Conservation (phyloP, 228 moss, liverwort and hornwort genomes). For the Sphagnum magellanicum region DNA sequence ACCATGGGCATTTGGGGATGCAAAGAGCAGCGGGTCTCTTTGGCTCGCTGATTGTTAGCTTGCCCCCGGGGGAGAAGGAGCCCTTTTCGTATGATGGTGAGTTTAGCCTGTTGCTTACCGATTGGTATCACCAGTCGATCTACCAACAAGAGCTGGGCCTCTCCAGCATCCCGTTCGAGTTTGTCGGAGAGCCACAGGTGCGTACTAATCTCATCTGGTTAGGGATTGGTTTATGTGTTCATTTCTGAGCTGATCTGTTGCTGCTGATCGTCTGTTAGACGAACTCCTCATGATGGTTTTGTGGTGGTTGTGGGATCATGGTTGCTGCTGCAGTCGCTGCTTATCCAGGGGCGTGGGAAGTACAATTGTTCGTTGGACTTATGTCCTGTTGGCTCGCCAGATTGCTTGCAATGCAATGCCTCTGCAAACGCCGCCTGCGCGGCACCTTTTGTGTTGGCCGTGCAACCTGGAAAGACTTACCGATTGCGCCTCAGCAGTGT, state of each 20-base stretch:
- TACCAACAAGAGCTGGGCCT: constrained; percentile 41
- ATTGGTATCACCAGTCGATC: constrained; percentile 36
- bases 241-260: no score
- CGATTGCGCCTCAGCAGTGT: constrained; percentile 69
- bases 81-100: constrained; percentile 48
- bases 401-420: constrained; percentile 36
- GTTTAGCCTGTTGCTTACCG: constrained; percentile 29
- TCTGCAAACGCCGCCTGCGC: constrained; percentile 11
- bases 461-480: constrained; percentile 55
- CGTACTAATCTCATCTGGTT: background rate
- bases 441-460: constrained; percentile 36
- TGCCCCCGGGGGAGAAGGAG: background rate
- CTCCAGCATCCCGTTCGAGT: constrained; percentile 34
- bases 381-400: constrained; percentile 5
- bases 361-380: constrained; percentile 32
- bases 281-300: no score
- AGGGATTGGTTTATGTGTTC: no score
- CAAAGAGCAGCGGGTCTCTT: constrained; percentile 48
- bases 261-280: no score
- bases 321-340: constrained; percentile 31
- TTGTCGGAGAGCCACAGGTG: constrained; percentile 60
- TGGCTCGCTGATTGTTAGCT: constrained; percentile 34
- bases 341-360: constrained; percentile 47
- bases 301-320: no score
- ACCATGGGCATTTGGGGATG: constrained; percentile 46